Base-by-base conservation (phyloP, 306 rosid species). In the Fragaria nilgerrensis region DNA sequence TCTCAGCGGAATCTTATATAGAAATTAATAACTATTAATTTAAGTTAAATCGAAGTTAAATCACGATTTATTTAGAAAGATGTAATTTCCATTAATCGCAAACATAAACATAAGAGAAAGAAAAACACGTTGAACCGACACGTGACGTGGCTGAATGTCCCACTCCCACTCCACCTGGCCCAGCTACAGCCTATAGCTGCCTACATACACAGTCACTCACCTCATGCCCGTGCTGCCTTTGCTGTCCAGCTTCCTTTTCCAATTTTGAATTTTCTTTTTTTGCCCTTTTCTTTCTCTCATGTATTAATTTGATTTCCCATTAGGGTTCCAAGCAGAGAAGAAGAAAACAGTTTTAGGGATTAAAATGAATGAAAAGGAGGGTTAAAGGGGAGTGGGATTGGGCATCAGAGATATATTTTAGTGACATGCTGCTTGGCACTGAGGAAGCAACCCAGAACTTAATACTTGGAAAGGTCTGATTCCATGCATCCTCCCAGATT, bases 181-280 rank as follows among this genome's bases (percentile, higher is more conserved):
- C 45, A 34, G 45, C 23, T 15, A 70, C 75, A 48, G 61, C 43
- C 63, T 2, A 64, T 53, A 64, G 53, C 20, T 32, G 32, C 66
- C 16, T 22, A 9, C 68, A 2, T 16, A 36, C 76, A 49, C 20
- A 20, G 5, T 1, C 53, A 39, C 29, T 72, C 78, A 79, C 78
- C 39, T 41, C 50, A 7, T 9, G 14, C 56, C 85, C 81, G 76
- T 72, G 85, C 47, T 58, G 63, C 23, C 58, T 73, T 53, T 49
- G 41, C 70, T 37, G 50, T 73, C 76, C 59, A 22, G 32, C 14
- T 5, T 5, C 14, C 17, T 32, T 44, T 65, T 11, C 74, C 53
- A 12, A 11, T 22, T 19, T 48, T 48, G 19, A 14, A 48, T 13
- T 9, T 15, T 15, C 17, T 16, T 6, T 12, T 7, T 43, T 20